A percentile compares a stretch with the other conserved stretches of the same genome.
phyloP scores from a whole-genome alignment of 1,139 yeast species.

The Yamadazyma membranifaciens region DNA sequence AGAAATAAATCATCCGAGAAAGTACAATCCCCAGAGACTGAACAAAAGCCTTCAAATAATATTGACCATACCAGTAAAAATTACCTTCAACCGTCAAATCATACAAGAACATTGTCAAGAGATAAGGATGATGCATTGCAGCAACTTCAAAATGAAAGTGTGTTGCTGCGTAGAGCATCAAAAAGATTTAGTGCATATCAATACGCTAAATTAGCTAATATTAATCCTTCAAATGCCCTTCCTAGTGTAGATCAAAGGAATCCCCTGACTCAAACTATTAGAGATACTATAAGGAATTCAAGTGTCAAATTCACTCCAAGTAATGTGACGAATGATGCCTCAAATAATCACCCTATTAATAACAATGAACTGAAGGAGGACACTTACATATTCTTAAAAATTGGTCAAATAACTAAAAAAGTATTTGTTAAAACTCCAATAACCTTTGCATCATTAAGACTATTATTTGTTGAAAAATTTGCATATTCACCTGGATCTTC shows the following conservation, averaged over 20 bases:
- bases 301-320: slow-evolving; percentile 5
- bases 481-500: slow-evolving; percentile 75
- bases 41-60: not conserved
- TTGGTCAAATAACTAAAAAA: slow-evolving; percentile 64
- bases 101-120: not conserved
- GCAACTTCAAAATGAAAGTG: slow-evolving; percentile 17
- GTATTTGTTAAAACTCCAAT: slow-evolving; percentile 50
- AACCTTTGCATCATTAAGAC: slow-evolving; percentile 62
- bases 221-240: slow-evolving; percentile 28
- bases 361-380: slow-evolving; percentile 5
- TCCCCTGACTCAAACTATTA: slow-evolving; percentile 10
- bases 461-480: slow-evolving; percentile 82
- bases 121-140: slow-evolving; percentile 12
- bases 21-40: not conserved
- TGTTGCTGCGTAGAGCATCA: slow-evolving; percentile 83
- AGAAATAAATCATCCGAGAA: slow-evolving; percentile 1
- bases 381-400: slow-evolving; percentile 47
- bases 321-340: not conserved
- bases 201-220: slow-evolving; percentile 71
- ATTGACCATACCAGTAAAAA: not conserved
- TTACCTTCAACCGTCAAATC: not conserved
- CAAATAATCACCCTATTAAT: not conserved
- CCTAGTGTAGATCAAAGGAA: slow-evolving; percentile 14
- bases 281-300: slow-evolving; percentile 5
- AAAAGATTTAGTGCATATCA: slow-evolving; percentile 92